Evolutionary conservation across 495 filamentous ascomycete species (phyloP).

Genomic region (Aspergillus diversus): DNA sequence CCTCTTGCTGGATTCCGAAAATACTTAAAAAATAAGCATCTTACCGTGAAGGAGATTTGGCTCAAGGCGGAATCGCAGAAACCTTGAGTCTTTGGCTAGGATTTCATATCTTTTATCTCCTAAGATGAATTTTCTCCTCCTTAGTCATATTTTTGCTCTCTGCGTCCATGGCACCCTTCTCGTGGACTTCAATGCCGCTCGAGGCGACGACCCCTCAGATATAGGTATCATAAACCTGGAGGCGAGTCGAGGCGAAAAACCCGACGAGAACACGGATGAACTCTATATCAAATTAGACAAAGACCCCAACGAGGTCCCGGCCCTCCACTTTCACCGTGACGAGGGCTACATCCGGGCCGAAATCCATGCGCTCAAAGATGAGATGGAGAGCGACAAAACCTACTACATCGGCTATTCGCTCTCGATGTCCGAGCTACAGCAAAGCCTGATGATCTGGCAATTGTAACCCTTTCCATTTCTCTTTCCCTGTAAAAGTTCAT

Average conservation of each 20-base stretch:
- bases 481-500: neutral
- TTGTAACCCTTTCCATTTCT: constrained; percentile 11
- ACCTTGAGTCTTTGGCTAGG: too few relatives aligned
- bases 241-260: neutral
- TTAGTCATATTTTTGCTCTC: too few relatives aligned
- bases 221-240: too few relatives aligned
- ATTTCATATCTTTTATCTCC: too few relatives aligned
- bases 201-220: neutral
- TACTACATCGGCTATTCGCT: constrained; percentile 24
- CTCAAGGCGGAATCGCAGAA: too few relatives aligned
- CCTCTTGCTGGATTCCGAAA: too few relatives aligned
- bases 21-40: too few relatives aligned
- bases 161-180: too few relatives aligned
- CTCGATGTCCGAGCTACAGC: constrained; percentile 7
- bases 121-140: too few relatives aligned
- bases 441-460: constrained; percentile 23
- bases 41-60: too few relatives aligned
- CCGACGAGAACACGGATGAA: constrained; percentile 5
- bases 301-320: constrained; percentile 12
- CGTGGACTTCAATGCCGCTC: neutral
- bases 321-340: constrained; percentile 20
- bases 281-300: constrained; percentile 23
- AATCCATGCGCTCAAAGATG: constrained; percentile 9
- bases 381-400: constrained; percentile 13
- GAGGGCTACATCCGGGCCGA: constrained; percentile 20